Evolutionary conservation across 2,329 filamentous ascomycete genomes (phyloP).

Genomic region (Leptographium galeiforme): DNA sequence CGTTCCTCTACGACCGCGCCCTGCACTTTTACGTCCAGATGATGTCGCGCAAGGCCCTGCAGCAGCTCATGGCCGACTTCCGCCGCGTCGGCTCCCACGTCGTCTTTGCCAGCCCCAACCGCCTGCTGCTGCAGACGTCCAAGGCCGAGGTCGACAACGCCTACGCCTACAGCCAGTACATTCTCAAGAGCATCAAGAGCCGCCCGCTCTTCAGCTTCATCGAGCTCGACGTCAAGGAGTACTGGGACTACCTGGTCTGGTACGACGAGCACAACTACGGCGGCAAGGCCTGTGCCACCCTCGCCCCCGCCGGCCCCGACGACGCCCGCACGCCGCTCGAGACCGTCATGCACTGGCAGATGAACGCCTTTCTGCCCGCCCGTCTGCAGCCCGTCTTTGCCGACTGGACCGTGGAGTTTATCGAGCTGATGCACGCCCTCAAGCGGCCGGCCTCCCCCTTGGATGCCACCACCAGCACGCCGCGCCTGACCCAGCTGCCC

Average conservation of each 20-base stretch:
- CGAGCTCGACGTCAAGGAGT: conserved; percentile 93
- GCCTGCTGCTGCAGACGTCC: conserved; percentile 84
- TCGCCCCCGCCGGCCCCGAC: conserved; percentile 40
- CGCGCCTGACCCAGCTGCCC: conserved; percentile 44
- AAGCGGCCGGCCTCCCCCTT: conserved; percentile 52
- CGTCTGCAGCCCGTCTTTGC: conserved; percentile 76
- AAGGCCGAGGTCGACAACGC: conserved; percentile 96
- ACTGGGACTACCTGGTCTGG: conserved; percentile 98
- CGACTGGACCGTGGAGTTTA: conserved; percentile 88
- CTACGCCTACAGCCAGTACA: conserved; percentile 93
- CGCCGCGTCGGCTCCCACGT: conserved; percentile 88
- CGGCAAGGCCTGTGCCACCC: conserved; percentile 76
- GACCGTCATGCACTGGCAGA: conserved; percentile 97
- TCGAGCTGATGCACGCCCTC: conserved; percentile 80
- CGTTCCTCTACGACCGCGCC: conserved; percentile 87
- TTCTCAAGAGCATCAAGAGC: conserved; percentile 90
- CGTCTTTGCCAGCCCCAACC: conserved; percentile 84
- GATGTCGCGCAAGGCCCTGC: conserved; percentile 94
- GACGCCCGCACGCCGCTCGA: conserved; percentile 23
- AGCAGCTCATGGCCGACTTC: conserved; percentile 95
- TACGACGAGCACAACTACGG: conserved; percentile 99
- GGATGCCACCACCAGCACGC: conserved; percentile 31
- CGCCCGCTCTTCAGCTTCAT: conserved; percentile 96
- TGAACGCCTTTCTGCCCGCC: conserved; percentile 72
- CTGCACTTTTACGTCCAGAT: conserved; percentile 96